Evolutionary conservation across 169 alveolate genomes (phyloP).

Genomic region (Neospora caninum): DNA sequence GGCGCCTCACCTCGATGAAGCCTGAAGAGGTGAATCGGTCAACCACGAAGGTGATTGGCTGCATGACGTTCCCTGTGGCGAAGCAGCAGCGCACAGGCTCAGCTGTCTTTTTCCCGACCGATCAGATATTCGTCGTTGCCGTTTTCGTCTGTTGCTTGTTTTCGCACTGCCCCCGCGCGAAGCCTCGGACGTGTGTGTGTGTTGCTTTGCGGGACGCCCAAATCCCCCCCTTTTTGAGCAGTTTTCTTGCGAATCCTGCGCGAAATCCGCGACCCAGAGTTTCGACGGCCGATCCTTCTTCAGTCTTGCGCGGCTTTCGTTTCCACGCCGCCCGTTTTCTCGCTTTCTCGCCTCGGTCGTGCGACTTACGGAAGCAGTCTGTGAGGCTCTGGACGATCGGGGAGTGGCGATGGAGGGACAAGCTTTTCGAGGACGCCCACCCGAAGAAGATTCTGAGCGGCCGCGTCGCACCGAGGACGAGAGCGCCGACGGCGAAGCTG

Average conservation of each 20-base stretch:
- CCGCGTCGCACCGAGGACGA: conserved; percentile 58
- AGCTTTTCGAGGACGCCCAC: conserved; percentile 58
- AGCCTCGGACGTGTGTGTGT: too few relatives aligned
- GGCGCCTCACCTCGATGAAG: conserved; percentile 57
- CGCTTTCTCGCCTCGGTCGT: too few relatives aligned
- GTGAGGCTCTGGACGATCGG: conserved; percentile 57
- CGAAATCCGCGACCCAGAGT: too few relatives aligned
- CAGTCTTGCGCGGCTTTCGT: too few relatives aligned
- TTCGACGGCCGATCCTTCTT: too few relatives aligned
- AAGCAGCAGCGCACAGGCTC: neutral
- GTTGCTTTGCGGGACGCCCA: too few relatives aligned
- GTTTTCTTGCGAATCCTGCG: too few relatives aligned
- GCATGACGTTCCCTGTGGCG: conserved; percentile 49
- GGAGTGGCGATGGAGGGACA: conserved; percentile 38
- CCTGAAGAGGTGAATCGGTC: conserved; percentile 70
- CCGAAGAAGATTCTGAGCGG: conserved; percentile 58
- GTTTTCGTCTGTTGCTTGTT: too few relatives aligned
- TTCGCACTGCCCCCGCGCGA: too few relatives aligned
- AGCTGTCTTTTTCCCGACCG: neutral
- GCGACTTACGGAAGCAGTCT: conserved; percentile 40
- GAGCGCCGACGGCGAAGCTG: conserved; percentile 65
- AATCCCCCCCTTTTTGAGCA: too few relatives aligned
- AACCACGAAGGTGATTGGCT: conserved; percentile 57
- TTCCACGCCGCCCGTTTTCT: too few relatives aligned
- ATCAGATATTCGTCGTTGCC: too few relatives aligned